These are phyloP conservation scores for Pyricularia sp. DNA, from an alignment of 2,329 filamentous ascomycete genomes.

Conservation along the genomic window DNA sequence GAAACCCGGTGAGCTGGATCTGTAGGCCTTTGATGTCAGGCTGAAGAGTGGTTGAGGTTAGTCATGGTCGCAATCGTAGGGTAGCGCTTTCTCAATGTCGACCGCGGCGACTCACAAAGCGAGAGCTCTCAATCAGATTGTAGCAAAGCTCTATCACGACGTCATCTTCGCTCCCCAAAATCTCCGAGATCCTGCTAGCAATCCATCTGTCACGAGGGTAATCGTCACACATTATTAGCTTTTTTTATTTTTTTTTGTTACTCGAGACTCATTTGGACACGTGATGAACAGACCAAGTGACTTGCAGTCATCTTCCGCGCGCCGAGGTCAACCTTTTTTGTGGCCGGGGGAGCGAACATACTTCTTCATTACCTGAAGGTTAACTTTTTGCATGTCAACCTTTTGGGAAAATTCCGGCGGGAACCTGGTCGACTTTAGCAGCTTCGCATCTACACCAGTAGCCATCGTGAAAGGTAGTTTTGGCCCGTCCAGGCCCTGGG, in stretches of 20 bases:
- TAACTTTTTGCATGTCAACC: conserved; percentile 96
- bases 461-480: conserved; percentile 47
- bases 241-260: too few species aligned
- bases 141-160: conserved; percentile 83
- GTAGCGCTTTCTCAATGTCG: neutral
- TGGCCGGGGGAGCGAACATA: conserved; percentile 32
- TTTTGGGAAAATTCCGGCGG: conserved; percentile 89
- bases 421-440: conserved; percentile 86
- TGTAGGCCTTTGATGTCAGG: conserved; percentile 94
- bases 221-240: conserved; percentile 1
- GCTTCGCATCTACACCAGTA: conserved; percentile 77
- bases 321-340: neutral
- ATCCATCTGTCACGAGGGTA: conserved; percentile 64
- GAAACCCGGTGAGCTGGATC: conserved; percentile 88
- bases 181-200: conserved; percentile 73
- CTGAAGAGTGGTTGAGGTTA: conserved; percentile 32
- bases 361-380: conserved; percentile 97
- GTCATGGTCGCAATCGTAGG: conserved; percentile 12
- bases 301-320: neutral
- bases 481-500: neutral
- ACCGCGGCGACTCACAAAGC: conserved; percentile 53
- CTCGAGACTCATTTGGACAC: neutral
- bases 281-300: neutral
- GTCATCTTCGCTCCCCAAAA: conserved; percentile 89
- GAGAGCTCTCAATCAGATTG: conserved; percentile 60